Base-by-base conservation (phyloP, 495 filamentous ascomycete genomes). In the Aspergillus nanangensis region DNA sequence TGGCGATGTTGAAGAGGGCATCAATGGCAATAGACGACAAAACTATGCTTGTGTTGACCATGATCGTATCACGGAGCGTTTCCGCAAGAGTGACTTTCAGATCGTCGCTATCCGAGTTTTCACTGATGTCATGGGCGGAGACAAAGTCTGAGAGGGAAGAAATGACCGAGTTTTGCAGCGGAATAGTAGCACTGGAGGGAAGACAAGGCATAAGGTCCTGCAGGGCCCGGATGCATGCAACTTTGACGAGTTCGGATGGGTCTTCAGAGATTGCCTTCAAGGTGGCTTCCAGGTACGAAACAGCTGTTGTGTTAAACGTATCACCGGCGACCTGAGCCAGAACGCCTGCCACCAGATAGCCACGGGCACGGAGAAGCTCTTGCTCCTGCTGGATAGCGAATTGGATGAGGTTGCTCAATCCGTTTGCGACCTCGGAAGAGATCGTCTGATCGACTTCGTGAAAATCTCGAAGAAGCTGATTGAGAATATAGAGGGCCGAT, bases 31-130 rank as follows among this genome's bases (percentile, higher is more conserved):
- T 69, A 25, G 82, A 79, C 14, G 79, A 81, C 47, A 96, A 70
- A 21, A 86, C 85, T 32, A 91, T 77, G 8, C 70, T 66, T 5
- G 87, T 72, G 44, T 96, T 83, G 44, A 92, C 74, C 57, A 81
- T 79, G 53, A 96, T 92, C 18, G 86, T 84, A 49, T 87, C 81
- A 32, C 90, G 79, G 10, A 98, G 74, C 1, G 90, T 90, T 62
- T 98, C 93, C 4, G 91, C 84, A 18, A 98, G 68, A 1, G 90
- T 91, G 7, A 94, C 87, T 45, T 96, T 79, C 22, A 97, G 78
- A 58, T 98, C 93, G 45, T 96, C 92, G 22, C 85, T 82, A 38
- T 95, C 90, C 11, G 83, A 79, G 3, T 89, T 71, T 35, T 96
- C 92, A 48, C 79, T 81, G 44, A 94, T 68, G 50, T 96, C 89